These are phyloP conservation scores for Sporormia fimetaria DNA, from an alignment of 495 filamentous ascomycete species.

Conservation along the genomic window DNA sequence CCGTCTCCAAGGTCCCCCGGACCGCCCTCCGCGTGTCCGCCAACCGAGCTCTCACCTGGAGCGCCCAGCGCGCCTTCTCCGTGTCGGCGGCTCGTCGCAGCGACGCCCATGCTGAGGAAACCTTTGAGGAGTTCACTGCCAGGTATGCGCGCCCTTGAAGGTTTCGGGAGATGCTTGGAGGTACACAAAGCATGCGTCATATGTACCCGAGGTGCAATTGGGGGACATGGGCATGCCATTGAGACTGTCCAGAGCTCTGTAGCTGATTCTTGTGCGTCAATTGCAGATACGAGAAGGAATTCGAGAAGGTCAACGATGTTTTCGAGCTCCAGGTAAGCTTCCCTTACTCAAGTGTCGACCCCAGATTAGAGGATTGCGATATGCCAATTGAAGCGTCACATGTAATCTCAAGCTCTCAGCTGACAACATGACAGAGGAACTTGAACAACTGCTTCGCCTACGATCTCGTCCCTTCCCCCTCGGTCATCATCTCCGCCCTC, in stretches of 20 bases:
- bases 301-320: constrained; percentile 92
- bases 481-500: constrained; percentile 83
- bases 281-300: constrained; percentile 95
- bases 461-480: constrained; percentile 92
- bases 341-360: too few relatives aligned
- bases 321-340: constrained; percentile 94
- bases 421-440: constrained; percentile 58
- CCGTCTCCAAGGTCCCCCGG: constrained; percentile 16
- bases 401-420: too few relatives aligned
- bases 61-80: constrained; percentile 22
- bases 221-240: constrained; percentile 8
- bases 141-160: constrained; percentile 51
- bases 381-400: too few relatives aligned
- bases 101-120: constrained; percentile 57
- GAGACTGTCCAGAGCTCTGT: constrained; percentile 17
- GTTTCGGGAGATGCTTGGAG: neutral
- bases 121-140: constrained; percentile 96
- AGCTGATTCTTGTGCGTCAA: constrained; percentile 12
- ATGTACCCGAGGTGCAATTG: constrained; percentile 2
- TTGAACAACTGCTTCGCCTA: constrained; percentile 99
- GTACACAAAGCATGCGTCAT: constrained; percentile 1
- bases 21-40: constrained; percentile 14
- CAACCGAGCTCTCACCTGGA: constrained; percentile 14
- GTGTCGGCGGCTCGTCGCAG: constrained; percentile 17
- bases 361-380: too few relatives aligned